phyloP scores from a whole-genome alignment of 1,139 yeast genomes.

The Nematodospora anomalae region DNA sequence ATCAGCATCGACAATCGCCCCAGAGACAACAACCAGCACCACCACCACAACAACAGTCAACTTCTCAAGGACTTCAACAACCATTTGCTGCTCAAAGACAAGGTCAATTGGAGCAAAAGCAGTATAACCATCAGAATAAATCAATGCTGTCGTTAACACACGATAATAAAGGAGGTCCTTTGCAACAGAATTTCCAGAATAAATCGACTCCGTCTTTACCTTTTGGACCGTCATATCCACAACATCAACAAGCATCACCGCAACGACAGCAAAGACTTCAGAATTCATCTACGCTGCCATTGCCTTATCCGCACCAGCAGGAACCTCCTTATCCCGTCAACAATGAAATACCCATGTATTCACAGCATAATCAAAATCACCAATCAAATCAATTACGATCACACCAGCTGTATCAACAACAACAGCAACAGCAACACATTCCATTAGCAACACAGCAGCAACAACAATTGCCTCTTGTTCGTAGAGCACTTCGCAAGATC shows the following conservation, averaged over 20 bases:
- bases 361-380: conserved; percentile 12
- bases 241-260: conserved; percentile 9
- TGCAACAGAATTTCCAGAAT: conserved; percentile 4
- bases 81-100: conserved; percentile 13
- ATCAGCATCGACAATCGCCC: conserved; percentile 6
- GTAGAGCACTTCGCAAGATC: conserved; percentile 15
- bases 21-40: conserved; percentile 7
- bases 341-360: conserved; percentile 4
- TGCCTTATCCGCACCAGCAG: conserved; percentile 5
- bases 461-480: conserved; percentile 7
- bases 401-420: conserved; percentile 13
- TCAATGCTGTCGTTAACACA: neutral
- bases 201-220: conserved; percentile 12
- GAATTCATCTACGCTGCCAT: conserved; percentile 4
- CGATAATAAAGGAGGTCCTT: neutral
- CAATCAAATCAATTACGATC: conserved; percentile 9
- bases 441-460: conserved; percentile 11
- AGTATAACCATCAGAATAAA: conserved; percentile 3
- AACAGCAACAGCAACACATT: conserved; percentile 10
- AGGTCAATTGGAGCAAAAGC: conserved; percentile 10
- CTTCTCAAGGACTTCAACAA: conserved; percentile 7
- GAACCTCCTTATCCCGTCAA: conserved; percentile 9
- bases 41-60: conserved; percentile 10
- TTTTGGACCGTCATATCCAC: conserved; percentile 6
- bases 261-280: too few species aligned